Conservation (phyloP, 495 filamentous ascomycete genomes). For the Penicillium diatomitis region DNA sequence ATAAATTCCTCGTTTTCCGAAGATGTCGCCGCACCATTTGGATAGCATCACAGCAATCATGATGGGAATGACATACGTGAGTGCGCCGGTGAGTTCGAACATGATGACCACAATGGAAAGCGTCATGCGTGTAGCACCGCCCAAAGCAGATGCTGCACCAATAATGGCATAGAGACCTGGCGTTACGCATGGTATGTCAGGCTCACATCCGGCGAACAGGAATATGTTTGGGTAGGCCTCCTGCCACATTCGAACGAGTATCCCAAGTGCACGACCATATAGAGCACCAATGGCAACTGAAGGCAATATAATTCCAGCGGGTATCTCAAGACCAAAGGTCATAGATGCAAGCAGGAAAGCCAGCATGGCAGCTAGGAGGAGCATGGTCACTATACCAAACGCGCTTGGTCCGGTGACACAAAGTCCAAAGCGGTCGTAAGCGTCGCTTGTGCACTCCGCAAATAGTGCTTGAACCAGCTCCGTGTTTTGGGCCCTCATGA, state of each 20-base stretch:
- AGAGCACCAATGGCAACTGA: constrained; percentile 96
- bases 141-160: constrained; percentile 88
- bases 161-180: constrained; percentile 95
- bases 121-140: constrained; percentile 97
- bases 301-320: constrained; percentile 91
- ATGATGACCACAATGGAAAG: constrained; percentile 97
- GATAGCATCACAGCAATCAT: constrained; percentile 99
- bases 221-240: constrained; percentile 65
- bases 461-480: constrained; percentile 90
- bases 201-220: constrained; percentile 71
- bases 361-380: constrained; percentile 69
- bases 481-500: constrained; percentile 86
- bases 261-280: constrained; percentile 83
- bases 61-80: constrained; percentile 95
- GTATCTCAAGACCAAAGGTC: constrained; percentile 95
- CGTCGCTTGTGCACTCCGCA: constrained; percentile 70
- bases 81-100: constrained; percentile 93
- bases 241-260: constrained; percentile 85
- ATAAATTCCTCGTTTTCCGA: constrained; percentile 90
- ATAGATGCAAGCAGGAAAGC: constrained; percentile 79
- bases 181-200: constrained; percentile 83
- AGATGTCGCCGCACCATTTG: constrained; percentile 97
- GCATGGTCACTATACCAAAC: constrained; percentile 64
- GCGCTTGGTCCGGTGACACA: constrained; percentile 69
- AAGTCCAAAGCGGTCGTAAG: constrained; percentile 77